Percentiles rank a stretch among this genome's conserved stretches.
Conservation (phyloP, 192 early-diverging fungal genomes). For the Funneliformis mosseae region DNA sequence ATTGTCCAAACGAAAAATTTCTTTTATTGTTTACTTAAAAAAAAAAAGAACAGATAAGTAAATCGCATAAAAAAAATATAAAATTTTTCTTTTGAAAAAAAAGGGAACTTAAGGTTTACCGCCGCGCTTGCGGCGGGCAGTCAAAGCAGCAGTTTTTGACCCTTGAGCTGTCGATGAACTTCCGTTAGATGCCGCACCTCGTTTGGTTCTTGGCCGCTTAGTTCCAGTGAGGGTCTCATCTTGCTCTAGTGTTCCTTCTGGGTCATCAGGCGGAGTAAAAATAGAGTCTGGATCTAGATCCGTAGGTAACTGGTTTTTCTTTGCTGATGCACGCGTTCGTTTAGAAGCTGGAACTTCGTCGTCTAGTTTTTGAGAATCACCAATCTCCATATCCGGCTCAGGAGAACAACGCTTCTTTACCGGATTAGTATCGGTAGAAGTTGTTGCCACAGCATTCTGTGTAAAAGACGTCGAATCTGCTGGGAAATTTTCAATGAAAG, state of each 20-base stretch:
- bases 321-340: slow-evolving; percentile 5
- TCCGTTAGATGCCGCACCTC: not conserved
- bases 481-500: not conserved
- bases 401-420: slow-evolving; percentile 4
- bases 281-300: slow-evolving; percentile 1
- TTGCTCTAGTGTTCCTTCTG: not conserved
- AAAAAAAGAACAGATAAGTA: not conserved
- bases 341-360: not conserved
- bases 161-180: not conserved
- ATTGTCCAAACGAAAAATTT: not conserved
- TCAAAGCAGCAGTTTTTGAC: not conserved
- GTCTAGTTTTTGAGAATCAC: not conserved
- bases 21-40: not conserved
- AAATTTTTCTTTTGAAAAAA: not conserved
- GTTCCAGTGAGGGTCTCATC: not conserved
- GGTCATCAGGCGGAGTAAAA: not conserved
- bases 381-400: not conserved
- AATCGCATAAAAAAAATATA: not conserved
- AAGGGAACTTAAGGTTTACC: not conserved
- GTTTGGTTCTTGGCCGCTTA: not conserved
- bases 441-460: too few species aligned
- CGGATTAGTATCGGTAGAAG: not conserved
- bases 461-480: not conserved
- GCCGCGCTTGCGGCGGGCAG: not conserved
- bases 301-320: not conserved